A percentile compares a stretch with the other conserved stretches of the same genome.
These are phyloP conservation scores for Quercus tomentella DNA, from an alignment of 331 rosid species.

Conservation along the genomic window DNA sequence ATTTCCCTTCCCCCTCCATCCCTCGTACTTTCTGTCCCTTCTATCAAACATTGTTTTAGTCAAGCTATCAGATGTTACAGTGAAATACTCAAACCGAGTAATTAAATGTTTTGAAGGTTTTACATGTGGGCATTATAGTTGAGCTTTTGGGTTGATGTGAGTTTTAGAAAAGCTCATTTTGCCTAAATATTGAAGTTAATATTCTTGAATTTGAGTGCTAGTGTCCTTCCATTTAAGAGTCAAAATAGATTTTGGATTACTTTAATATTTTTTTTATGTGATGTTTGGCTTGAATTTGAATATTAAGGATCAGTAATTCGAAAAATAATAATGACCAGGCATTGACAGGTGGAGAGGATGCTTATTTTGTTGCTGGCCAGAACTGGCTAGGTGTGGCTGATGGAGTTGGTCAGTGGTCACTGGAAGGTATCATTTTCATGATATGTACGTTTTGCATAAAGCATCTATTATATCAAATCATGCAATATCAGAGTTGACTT, in stretches of 20 bases:
- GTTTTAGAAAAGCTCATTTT: not conserved
- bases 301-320: slow-evolving; percentile 28
- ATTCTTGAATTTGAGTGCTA: not conserved
- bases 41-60: not conserved
- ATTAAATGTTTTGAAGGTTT: not conserved
- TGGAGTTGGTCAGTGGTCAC: slow-evolving; percentile 75
- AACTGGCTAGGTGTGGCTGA: slow-evolving; percentile 83
- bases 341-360: slow-evolving; percentile 67
- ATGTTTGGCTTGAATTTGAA: slow-evolving; percentile 8
- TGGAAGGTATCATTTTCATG: slow-evolving; percentile 49
- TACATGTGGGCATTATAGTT: not conserved
- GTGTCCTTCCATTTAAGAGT: not conserved
- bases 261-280: not conserved
- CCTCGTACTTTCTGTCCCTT: not conserved
- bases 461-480: slow-evolving; percentile 3
- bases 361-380: slow-evolving; percentile 49
- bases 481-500: not conserved
- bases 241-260: not conserved
- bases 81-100: not conserved
- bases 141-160: not conserved
- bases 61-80: not conserved
- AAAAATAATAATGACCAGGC: slow-evolving; percentile 63
- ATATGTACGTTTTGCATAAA: slow-evolving; percentile 11
- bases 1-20: not conserved
- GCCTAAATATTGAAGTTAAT: not conserved